Evolutionary conservation across 2,329 filamentous ascomycete genomes (phyloP).

Genomic region (Venturia carpophila): DNA sequence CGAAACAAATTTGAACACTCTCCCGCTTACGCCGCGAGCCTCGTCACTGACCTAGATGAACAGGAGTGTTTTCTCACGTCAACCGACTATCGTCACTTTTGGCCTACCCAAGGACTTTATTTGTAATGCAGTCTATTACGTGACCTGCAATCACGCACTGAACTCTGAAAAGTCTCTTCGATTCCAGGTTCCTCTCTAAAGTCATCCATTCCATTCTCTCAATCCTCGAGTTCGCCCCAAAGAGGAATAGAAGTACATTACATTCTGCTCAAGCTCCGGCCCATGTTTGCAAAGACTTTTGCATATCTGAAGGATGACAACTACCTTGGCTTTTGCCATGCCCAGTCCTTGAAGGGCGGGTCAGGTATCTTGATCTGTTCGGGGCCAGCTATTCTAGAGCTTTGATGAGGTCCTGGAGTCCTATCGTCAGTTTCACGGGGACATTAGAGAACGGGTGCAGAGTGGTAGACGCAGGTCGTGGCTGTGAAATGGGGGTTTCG

Average conservation of each 20-base stretch:
- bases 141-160: neutral
- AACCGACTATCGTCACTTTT: neutral
- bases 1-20: neutral
- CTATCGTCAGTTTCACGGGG: neutral
- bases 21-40: neutral
- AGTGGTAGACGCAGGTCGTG: too few relatives aligned
- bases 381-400: neutral
- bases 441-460: too few relatives aligned
- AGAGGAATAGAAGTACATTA: neutral
- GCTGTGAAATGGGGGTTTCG: too few relatives aligned
- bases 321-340: neutral
- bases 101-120: neutral
- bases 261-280: neutral
- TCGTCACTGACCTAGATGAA: neutral
- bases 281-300: neutral
- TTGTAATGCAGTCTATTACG: neutral
- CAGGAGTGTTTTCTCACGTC: neutral
- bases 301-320: neutral
- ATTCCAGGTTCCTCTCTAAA: neutral
- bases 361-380: neutral
- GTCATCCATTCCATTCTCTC: neutral
- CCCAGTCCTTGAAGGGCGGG: neutral
- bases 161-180: neutral
- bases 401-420: neutral
- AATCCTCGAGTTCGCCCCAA: neutral